phyloP scores from a whole-genome alignment of 2,329 filamentous ascomycete genomes.

The Pyrenochaeta sp. region DNA sequence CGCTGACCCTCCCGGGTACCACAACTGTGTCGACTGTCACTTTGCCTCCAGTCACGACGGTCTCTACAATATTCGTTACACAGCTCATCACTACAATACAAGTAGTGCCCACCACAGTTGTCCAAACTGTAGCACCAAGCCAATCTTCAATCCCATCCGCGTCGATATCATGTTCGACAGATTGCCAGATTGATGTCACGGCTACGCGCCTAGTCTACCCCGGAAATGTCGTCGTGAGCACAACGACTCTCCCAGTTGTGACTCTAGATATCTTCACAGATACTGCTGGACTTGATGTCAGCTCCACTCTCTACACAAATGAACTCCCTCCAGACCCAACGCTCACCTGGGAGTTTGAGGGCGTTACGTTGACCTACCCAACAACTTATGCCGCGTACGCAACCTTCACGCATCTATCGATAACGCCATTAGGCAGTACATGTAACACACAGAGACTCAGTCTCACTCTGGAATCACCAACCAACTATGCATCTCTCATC shows the following conservation, averaged over 20 bases:
- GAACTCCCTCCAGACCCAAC: conserved; percentile 18
- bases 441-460: conserved; percentile 27
- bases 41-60: conserved; percentile 32
- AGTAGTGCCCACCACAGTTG: conserved; percentile 29
- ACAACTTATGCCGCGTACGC: conserved; percentile 42
- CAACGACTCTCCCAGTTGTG: conserved; percentile 18
- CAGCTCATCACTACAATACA: conserved; percentile 24
- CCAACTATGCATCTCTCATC: conserved; percentile 34
- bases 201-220: conserved; percentile 39
- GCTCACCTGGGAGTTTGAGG: conserved; percentile 37
- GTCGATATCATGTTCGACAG: conserved; percentile 31
- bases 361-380: conserved; percentile 39
- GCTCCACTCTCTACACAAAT: conserved; percentile 20
- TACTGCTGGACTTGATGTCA: conserved; percentile 11
- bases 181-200: conserved; percentile 42
- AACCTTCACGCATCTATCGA: conserved; percentile 36
- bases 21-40: conserved; percentile 28
- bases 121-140: conserved; percentile 28
- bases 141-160: conserved; percentile 17
- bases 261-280: conserved; percentile 34
- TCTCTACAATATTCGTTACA: conserved; percentile 24
- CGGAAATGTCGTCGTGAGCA: conserved; percentile 28
- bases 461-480: conserved; percentile 35
- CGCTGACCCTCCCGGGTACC: conserved; percentile 13
- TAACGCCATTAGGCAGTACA: conserved; percentile 24